These are phyloP conservation scores for Tricholomella constricta DNA, from an alignment of 768 basidiomycete genomes.

Conservation along the genomic window DNA sequence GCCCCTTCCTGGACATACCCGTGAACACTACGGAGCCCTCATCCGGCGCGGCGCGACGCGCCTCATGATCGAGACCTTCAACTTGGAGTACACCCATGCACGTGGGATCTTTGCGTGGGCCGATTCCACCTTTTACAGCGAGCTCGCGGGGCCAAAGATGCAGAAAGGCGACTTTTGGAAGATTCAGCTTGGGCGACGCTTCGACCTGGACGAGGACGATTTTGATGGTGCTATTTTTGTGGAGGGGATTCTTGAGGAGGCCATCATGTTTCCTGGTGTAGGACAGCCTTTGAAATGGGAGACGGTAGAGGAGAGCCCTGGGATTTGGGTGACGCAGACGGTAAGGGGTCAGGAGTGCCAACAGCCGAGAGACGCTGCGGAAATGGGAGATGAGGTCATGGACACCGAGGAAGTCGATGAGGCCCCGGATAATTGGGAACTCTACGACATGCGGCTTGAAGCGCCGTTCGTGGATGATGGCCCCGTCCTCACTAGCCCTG, in stretches of 20 bases:
- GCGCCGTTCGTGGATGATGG: slow-evolving; percentile 3
- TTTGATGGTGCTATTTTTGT: slow-evolving; percentile 36
- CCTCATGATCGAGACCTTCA: slow-evolving; percentile 40
- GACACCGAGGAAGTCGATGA: not conserved
- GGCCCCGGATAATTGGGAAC: no score
- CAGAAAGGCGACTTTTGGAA: slow-evolving; percentile 37
- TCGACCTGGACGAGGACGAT: slow-evolving; percentile 37
- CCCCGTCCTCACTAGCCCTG: slow-evolving; percentile 4
- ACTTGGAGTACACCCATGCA: slow-evolving; percentile 28
- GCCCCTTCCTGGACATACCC: slow-evolving; percentile 4
- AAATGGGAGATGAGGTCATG: not conserved
- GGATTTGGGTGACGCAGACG: slow-evolving; percentile 33
- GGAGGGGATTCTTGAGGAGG: slow-evolving; percentile 35
- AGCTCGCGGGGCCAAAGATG: slow-evolving; percentile 36
- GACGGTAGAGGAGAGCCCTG: slow-evolving; percentile 29
- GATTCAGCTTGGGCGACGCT: slow-evolving; percentile 38
- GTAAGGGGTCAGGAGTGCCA: not conserved
- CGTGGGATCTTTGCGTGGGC: slow-evolving; percentile 39
- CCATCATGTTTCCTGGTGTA: slow-evolving; percentile 22
- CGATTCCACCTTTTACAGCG: slow-evolving; percentile 30
- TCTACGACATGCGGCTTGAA: not conserved
- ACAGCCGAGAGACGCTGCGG: not conserved
- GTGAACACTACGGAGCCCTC: slow-evolving; percentile 30
- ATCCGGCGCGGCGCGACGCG: slow-evolving; percentile 34
- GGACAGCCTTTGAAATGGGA: slow-evolving; percentile 24